Percentiles rank a stretch among this genome's conserved stretches.
phyloP scores from a whole-genome alignment of 2,329 filamentous ascomycete genomes.

The Sporothrix humicola region DNA sequence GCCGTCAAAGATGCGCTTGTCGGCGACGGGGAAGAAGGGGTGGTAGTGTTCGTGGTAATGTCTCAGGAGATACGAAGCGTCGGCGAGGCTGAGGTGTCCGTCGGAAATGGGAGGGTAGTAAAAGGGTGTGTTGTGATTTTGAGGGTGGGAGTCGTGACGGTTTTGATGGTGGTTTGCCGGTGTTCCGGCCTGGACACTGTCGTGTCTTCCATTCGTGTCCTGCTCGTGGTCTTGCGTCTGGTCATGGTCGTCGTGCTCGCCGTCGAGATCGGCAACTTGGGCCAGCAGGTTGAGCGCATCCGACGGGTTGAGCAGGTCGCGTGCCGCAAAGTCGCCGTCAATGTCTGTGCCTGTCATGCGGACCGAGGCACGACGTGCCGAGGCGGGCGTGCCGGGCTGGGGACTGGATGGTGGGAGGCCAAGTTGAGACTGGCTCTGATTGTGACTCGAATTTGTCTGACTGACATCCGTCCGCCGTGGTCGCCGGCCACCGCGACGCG shows the following conservation, averaged over 20 bases:
- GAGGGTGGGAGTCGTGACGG: neutral
- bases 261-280: constrained; percentile 50
- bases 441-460: neutral
- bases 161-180: neutral
- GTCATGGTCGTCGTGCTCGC: constrained; percentile 17
- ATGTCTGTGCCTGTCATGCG: constrained; percentile 38
- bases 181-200: neutral
- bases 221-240: neutral
- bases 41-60: constrained; percentile 69
- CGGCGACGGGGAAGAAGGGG: constrained; percentile 72
- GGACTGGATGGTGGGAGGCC: constrained; percentile 5
- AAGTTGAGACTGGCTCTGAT: neutral
- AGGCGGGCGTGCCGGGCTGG: neutral
- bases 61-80: constrained; percentile 41
- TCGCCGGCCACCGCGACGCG: constrained; percentile 48
- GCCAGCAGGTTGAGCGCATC: constrained; percentile 51
- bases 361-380: constrained; percentile 18
- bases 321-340: constrained; percentile 50
- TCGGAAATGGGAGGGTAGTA: constrained; percentile 46
- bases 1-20: constrained; percentile 62
- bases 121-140: neutral
- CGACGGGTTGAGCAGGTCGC: constrained; percentile 51
- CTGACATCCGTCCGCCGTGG: constrained; percentile 34
- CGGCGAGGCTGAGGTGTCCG: constrained; percentile 43
- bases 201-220: too few relatives aligned